Conservation (phyloP, 208 protist species). For the Phytomonas francai region DNA sequence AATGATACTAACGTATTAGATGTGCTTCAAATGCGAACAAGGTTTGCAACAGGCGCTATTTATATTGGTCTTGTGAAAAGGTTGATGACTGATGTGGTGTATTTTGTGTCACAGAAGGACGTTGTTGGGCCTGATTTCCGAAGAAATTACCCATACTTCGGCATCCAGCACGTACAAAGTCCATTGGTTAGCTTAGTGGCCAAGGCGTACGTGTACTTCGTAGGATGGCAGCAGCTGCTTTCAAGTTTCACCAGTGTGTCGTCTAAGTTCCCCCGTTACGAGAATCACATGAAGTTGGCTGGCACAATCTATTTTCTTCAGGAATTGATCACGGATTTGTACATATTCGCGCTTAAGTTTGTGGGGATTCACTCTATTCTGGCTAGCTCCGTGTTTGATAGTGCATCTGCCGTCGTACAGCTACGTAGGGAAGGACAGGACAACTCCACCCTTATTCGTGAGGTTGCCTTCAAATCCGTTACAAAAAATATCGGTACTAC, state of each 20-base stretch:
- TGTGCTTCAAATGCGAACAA: slow-evolving; percentile 48
- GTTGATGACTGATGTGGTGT: slow-evolving; percentile 49
- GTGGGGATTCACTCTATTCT: slow-evolving; percentile 61
- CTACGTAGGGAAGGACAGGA: slow-evolving; percentile 71
- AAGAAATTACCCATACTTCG: slow-evolving; percentile 80
- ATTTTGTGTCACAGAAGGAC: slow-evolving; percentile 49
- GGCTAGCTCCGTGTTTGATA: slow-evolving; percentile 32
- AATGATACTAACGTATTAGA: slow-evolving; percentile 27
- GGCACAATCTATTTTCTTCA: slow-evolving; percentile 75
- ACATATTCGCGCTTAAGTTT: slow-evolving; percentile 41
- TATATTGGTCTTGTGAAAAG: slow-evolving; percentile 63
- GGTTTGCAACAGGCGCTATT: slow-evolving; percentile 64
- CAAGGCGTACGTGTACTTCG: slow-evolving; percentile 69
- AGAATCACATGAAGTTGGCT: slow-evolving; percentile 72
- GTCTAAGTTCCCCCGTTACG: slow-evolving; percentile 29
- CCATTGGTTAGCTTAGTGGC: slow-evolving; percentile 67
- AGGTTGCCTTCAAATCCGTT: slow-evolving; percentile 76
- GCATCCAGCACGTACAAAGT: slow-evolving; percentile 82
- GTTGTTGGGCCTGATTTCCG: slow-evolving; percentile 62
- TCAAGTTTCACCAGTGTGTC: slow-evolving; percentile 35
- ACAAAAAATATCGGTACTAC: slow-evolving; percentile 79
- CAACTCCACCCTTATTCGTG: slow-evolving; percentile 62
- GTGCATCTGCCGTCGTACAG: slow-evolving; percentile 43
- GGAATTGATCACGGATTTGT: slow-evolving; percentile 48
- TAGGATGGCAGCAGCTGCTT: slow-evolving; percentile 60